phyloP scores from a whole-genome alignment of 2,329 filamentous ascomycete genomes.

The Cercospora sp. region DNA sequence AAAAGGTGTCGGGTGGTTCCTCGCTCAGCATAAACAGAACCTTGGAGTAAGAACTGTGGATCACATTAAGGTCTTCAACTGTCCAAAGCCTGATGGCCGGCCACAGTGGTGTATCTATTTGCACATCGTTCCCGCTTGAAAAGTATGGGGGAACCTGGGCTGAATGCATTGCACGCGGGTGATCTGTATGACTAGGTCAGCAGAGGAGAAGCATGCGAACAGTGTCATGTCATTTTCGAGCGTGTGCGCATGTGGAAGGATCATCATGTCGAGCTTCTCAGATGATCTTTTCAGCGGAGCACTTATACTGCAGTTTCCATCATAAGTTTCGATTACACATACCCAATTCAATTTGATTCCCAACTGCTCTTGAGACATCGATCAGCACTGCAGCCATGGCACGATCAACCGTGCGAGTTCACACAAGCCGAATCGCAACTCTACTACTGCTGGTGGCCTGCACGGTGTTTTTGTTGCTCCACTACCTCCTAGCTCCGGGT shows the following conservation, averaged over 20 bases:
- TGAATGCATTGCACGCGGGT: neutral
- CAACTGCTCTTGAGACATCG: neutral
- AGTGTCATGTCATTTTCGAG: neutral
- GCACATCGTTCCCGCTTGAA: neutral
- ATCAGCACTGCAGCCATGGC: neutral
- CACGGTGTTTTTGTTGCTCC: too few relatives aligned
- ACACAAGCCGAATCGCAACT: neutral
- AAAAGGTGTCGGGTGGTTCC: slow-evolving; percentile 5
- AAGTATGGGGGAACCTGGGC: neutral
- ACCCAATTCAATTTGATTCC: neutral
- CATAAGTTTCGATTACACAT: neutral
- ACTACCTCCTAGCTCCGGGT: too few relatives aligned
- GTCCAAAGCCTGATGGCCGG: neutral
- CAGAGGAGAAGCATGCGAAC: neutral
- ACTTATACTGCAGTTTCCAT: neutral
- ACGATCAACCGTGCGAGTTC: neutral
- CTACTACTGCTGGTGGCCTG: neutral
- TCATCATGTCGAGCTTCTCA: neutral
- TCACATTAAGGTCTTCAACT: neutral
- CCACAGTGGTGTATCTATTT: slow-evolving; percentile 6
- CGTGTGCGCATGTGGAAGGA: neutral
- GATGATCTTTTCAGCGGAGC: neutral
- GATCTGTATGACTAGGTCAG: neutral
- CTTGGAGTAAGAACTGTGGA: neutral
- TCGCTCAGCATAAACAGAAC: neutral